A percentile compares a stretch with the other conserved stretches of the same genome.
These are phyloP conservation scores for Penicillium sp. DNA, from an alignment of 2,329 filamentous ascomycete genomes.

Conservation along the genomic window DNA sequence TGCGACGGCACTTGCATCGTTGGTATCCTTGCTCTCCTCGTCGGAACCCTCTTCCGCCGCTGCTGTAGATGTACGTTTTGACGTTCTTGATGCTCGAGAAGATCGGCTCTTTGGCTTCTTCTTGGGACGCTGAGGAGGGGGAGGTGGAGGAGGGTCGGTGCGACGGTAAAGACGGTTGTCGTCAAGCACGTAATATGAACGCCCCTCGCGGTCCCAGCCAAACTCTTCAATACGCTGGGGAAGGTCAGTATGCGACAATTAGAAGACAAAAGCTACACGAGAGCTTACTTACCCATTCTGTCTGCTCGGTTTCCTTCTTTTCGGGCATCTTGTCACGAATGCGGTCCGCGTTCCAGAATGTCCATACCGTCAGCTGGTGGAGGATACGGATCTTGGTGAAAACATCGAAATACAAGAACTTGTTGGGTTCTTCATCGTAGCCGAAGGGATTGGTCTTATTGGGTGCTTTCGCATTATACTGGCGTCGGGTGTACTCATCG, in stretches of 20 bases:
- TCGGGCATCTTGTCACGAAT: conserved; percentile 84
- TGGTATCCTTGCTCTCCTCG: conserved; percentile 42
- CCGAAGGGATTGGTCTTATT: conserved; percentile 77
- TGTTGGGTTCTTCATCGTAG: conserved; percentile 65
- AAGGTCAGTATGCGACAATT: conserved; percentile 10
- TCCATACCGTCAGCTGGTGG: conserved; percentile 86
- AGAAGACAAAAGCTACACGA: neutral
- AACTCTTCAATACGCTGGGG: conserved; percentile 45
- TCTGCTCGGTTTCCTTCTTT: conserved; percentile 75
- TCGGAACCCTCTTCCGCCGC: conserved; percentile 42
- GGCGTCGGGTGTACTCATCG: conserved; percentile 86
- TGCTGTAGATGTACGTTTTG: conserved; percentile 59
- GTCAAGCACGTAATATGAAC: conserved; percentile 85
- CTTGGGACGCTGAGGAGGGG: conserved; percentile 53
- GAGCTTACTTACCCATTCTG: conserved; percentile 66
- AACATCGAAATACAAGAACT: conserved; percentile 77
- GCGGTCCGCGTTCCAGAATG: conserved; percentile 80
- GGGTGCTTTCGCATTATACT: conserved; percentile 80
- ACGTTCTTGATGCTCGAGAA: conserved; percentile 61
- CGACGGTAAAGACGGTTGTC: conserved; percentile 90
- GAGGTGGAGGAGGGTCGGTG: conserved; percentile 67
- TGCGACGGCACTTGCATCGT: conserved; percentile 29
- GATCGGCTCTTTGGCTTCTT: conserved; percentile 65
- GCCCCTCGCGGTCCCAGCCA: conserved; percentile 85
- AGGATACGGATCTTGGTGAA: conserved; percentile 75